A percentile compares a stretch with the other conserved stretches of the same genome.
phyloP scores from a whole-genome alignment of 257 asterid species.

The Galeopsis tetrahit region DNA sequence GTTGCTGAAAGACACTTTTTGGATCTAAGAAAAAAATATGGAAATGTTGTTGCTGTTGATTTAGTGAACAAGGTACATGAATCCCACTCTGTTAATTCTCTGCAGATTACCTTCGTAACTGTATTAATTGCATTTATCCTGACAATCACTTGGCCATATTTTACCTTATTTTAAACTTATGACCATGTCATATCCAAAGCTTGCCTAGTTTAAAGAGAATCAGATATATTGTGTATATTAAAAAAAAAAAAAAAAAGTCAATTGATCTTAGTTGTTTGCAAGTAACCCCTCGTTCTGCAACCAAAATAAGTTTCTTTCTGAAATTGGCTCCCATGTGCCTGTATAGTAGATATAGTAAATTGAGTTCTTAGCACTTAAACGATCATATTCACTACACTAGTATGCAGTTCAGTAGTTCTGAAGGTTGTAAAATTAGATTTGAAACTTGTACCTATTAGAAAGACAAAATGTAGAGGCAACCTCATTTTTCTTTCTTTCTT shows the following conservation, averaged over 20 bases:
- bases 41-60: conserved; percentile 89
- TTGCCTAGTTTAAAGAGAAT: background rate
- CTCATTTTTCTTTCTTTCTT: background rate
- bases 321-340: conserved; percentile 10
- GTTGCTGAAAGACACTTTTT: conserved; percentile 88
- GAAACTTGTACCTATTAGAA: background rate
- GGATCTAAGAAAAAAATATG: conserved; percentile 92
- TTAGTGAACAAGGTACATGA: conserved; percentile 77
- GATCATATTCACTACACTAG: background rate
- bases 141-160: background rate
- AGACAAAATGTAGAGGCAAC: background rate
- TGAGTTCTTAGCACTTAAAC: background rate
- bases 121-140: conserved; percentile 11
- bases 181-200: background rate
- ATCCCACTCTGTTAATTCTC: conserved; percentile 20
- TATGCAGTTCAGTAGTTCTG: conserved; percentile 1
- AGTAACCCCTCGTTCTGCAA: background rate
- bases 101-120: conserved; percentile 6
- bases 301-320: conserved; percentile 10
- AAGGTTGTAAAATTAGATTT: background rate
- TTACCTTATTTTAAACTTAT: conserved; percentile 14
- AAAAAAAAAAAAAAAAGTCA: background rate
- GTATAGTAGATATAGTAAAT: background rate
- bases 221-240: background rate
- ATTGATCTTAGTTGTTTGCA: conserved; percentile 7